A percentile compares a stretch with the other conserved stretches of the same genome.
Conservation (phyloP, 2,329 filamentous ascomycete genomes). For the Trichoderma citrinoviride region DNA sequence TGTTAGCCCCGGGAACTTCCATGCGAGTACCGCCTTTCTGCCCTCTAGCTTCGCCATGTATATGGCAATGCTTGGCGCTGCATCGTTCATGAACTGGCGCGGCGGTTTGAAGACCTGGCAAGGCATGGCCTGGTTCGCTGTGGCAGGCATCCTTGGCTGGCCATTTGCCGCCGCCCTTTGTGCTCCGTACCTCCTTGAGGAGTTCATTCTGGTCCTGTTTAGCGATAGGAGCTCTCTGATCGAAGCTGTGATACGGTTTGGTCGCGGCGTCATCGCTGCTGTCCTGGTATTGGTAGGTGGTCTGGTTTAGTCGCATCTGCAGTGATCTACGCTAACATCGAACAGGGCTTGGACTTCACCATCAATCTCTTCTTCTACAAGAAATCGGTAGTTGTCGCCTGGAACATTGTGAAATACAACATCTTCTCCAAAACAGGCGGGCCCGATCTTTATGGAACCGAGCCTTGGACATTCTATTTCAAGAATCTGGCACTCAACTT, state of each 20-base stretch:
- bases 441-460: conserved; percentile 89
- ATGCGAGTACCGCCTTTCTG: conserved; percentile 80
- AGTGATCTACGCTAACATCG: background rate
- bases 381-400: conserved; percentile 71
- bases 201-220: conserved; percentile 57
- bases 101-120: conserved; percentile 74
- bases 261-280: conserved; percentile 65
- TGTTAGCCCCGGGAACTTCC: conserved; percentile 88
- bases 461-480: conserved; percentile 96
- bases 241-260: conserved; percentile 58
- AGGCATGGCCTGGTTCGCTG: conserved; percentile 87
- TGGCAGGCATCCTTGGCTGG: conserved; percentile 86
- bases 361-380: conserved; percentile 85
- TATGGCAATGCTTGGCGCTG: conserved; percentile 77
- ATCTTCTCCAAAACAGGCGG: conserved; percentile 80
- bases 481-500: conserved; percentile 92
- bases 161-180: conserved; percentile 85
- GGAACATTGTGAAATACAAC: conserved; percentile 96
- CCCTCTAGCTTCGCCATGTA: conserved; percentile 98
- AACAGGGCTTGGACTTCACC: conserved; percentile 62
- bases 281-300: conserved; percentile 65
- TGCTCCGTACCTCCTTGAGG: conserved; percentile 77
- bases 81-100: conserved; percentile 87
- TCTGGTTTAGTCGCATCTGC: too few species aligned
- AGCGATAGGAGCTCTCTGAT: conserved; percentile 58